Conservation (phyloP, 139 green algal genomes). For the Asterochloris sp. region DNA sequence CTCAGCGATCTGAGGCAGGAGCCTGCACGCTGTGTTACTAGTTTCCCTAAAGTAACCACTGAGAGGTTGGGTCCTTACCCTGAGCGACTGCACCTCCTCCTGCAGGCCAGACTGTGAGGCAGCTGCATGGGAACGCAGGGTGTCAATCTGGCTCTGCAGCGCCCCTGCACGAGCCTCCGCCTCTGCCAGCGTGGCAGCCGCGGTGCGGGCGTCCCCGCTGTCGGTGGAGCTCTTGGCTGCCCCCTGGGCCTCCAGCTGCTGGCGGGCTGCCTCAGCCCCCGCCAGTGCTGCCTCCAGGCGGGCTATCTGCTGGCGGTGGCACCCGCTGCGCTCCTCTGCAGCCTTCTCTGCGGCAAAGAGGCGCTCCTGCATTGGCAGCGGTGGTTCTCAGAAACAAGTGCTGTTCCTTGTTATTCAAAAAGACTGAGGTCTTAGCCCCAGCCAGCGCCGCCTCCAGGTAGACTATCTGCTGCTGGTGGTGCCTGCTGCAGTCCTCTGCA, state of each 20-base stretch:
- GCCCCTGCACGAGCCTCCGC: conserved; percentile 3
- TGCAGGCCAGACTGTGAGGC: conserved; percentile 17
- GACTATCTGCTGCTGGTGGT: not conserved
- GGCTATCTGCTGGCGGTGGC: not conserved
- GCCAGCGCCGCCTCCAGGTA: conserved; percentile 4
- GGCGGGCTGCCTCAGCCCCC: conserved; percentile 1
- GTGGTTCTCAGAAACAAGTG: no score
- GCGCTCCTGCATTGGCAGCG: conserved; percentile 12
- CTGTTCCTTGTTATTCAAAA: no score
- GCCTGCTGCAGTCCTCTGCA: not conserved
- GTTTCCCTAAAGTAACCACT: no score
- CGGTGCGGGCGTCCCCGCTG: not conserved
- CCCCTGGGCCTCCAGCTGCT: not conserved
- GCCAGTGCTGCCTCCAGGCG: conserved; percentile 6
- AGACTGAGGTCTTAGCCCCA: not conserved
- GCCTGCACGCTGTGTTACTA: no score
- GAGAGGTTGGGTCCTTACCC: no score
- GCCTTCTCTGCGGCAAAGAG: conserved; percentile 1
- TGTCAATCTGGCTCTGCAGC: conserved; percentile 19
- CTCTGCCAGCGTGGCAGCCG: conserved; percentile 9
- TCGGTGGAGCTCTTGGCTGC: conserved; percentile 9
- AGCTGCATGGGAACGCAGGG: not conserved
- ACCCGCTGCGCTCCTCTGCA: not conserved
- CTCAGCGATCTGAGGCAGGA: no score
- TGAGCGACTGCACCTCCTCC: conserved; percentile 17